Evolutionary conservation across 2,329 filamentous ascomycete species (phyloP).

Genomic region (Metarhizium album): DNA sequence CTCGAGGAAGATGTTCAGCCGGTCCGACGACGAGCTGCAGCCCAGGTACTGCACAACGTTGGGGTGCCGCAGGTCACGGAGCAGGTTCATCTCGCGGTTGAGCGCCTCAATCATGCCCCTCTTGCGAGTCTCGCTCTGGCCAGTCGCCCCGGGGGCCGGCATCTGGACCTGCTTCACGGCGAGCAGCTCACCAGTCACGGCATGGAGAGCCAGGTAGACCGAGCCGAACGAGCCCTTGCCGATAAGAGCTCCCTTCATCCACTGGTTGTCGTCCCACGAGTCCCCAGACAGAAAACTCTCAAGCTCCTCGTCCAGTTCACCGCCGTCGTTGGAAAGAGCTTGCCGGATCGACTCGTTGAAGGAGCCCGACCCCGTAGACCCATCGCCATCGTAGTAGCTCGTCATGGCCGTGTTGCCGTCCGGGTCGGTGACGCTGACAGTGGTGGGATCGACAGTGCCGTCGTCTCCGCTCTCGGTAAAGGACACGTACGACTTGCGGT

Average conservation of each 20-base stretch:
- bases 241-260: conserved; percentile 98
- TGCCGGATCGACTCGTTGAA: conserved; percentile 68
- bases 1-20: conserved; percentile 99
- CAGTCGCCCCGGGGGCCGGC: conserved; percentile 65
- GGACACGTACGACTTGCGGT: conserved; percentile 93
- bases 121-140: conserved; percentile 79
- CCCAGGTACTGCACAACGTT: conserved; percentile 99
- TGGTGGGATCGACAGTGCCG: conserved; percentile 29
- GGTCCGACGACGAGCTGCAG: conserved; percentile 79
- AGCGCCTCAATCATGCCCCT: conserved; percentile 97
- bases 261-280: conserved; percentile 93
- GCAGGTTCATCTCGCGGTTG: conserved; percentile 88
- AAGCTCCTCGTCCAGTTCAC: conserved; percentile 82
- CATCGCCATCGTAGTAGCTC: conserved; percentile 78
- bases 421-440: conserved; percentile 66
- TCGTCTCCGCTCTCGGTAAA: conserved; percentile 67
- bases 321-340: conserved; percentile 79
- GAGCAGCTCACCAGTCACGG: conserved; percentile 92
- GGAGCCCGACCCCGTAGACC: conserved; percentile 60
- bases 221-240: conserved; percentile 94
- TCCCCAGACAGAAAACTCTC: conserved; percentile 84
- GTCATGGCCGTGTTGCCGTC: conserved; percentile 60
- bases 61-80: conserved; percentile 86
- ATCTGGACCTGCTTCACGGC: conserved; percentile 97
- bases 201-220: conserved; percentile 89